A percentile compares a stretch with the other conserved stretches of the same genome.
phyloP scores from a whole-genome alignment of 345 rosid species.

The Lenwebbia sp. region DNA sequence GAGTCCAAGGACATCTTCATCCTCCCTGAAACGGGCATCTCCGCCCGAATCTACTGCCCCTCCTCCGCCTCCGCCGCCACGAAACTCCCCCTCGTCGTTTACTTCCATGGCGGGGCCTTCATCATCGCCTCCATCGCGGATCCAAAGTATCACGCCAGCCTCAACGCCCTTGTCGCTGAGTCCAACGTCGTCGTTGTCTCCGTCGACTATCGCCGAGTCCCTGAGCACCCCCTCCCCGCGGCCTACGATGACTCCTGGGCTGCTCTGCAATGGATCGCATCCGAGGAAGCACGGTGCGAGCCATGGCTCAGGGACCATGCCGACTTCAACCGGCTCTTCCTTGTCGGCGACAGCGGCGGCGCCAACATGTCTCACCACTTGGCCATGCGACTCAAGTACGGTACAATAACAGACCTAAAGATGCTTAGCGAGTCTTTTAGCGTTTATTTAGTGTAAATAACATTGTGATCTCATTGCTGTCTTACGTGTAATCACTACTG shows the following conservation, averaged over 20 bases:
- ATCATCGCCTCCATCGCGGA: conserved; percentile 34
- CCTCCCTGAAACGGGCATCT: conserved; percentile 22
- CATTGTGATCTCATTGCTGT: neutral
- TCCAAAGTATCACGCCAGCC: conserved; percentile 46
- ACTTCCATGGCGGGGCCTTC: conserved; percentile 83
- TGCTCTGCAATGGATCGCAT: conserved; percentile 41
- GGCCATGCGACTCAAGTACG: conserved; percentile 22
- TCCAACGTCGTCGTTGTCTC: conserved; percentile 39
- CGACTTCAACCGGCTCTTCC: conserved; percentile 28
- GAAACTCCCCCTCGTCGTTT: conserved; percentile 58
- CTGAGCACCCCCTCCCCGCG: conserved; percentile 56
- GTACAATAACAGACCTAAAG: neutral
- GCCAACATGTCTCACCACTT: conserved; percentile 62
- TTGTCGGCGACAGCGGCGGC: conserved; percentile 74
- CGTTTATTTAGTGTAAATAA: neutral
- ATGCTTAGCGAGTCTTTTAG: neutral
- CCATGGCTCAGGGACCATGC: conserved; percentile 46
- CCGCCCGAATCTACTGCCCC: conserved; percentile 57
- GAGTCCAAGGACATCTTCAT: conserved; percentile 55
- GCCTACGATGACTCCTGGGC: conserved; percentile 71
- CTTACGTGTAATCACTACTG: neutral
- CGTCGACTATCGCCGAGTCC: conserved; percentile 56
- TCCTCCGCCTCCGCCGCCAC: neutral
- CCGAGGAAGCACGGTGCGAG: neutral
- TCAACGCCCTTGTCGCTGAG: conserved; percentile 39